A percentile compares a stretch with the other conserved stretches of the same genome.
phyloP scores from a whole-genome alignment of 164 flowering plant species.

The Taxillus chinensis region DNA sequence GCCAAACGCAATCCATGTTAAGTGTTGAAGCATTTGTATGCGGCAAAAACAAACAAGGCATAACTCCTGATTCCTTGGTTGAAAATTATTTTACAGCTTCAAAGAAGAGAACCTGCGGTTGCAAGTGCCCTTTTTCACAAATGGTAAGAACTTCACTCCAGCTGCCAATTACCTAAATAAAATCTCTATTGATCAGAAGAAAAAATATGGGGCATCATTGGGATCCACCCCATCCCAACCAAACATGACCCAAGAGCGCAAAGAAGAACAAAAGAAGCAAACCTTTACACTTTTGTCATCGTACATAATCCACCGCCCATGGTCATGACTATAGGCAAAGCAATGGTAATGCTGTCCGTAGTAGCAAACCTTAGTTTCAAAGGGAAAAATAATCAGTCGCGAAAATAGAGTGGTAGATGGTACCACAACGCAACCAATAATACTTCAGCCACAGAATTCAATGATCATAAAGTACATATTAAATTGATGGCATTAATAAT shows the following conservation, averaged over 20 bases:
- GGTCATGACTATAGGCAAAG: slow-evolving; percentile 83
- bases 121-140: slow-evolving; percentile 89
- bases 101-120: slow-evolving; percentile 94
- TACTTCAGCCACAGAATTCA: not conserved
- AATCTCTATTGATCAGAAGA: slow-evolving; percentile 7
- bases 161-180: slow-evolving; percentile 65
- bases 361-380: slow-evolving; percentile 69
- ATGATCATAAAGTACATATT: no score
- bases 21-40: slow-evolving; percentile 10
- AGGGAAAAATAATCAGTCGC: not conserved
- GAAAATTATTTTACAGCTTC: slow-evolving; percentile 65
- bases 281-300: slow-evolving; percentile 96
- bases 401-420: not conserved
- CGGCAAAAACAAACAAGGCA: slow-evolving; percentile 8
- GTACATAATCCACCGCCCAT: slow-evolving; percentile 76
- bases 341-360: slow-evolving; percentile 98
- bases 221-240: not conserved
- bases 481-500: no score
- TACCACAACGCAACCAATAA: not conserved
- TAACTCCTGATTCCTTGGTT: not conserved
- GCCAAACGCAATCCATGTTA: slow-evolving; percentile 4
- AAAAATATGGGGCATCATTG: not conserved
- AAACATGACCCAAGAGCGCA: not conserved
- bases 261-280: not conserved
- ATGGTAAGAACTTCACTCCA: slow-evolving; percentile 76